These are phyloP conservation scores for Suillus discolor DNA, from an alignment of 768 basidiomycete species.

Conservation along the genomic window DNA sequence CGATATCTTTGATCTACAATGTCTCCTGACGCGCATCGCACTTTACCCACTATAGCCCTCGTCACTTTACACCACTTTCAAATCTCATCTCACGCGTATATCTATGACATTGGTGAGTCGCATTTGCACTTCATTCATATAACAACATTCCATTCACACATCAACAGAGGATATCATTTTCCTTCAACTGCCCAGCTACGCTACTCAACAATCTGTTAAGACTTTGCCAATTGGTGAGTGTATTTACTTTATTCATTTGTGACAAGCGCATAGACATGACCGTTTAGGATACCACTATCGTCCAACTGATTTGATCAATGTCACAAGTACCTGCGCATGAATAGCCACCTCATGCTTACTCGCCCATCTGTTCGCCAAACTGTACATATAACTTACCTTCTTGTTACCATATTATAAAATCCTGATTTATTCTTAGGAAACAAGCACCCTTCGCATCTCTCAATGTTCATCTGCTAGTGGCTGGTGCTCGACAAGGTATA, in stretches of 20 bases:
- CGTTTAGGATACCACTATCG: too few relatives aligned
- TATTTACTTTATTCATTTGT: too few relatives aligned
- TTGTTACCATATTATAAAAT: background rate
- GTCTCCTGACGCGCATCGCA: background rate
- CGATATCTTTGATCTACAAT: background rate
- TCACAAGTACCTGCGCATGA: too few relatives aligned
- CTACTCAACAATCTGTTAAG: too few relatives aligned
- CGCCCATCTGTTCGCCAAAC: too few relatives aligned
- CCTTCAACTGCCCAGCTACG: background rate
- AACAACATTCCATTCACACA: background rate
- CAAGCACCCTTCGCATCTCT: background rate
- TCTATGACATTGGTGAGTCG: background rate
- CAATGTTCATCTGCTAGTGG: background rate
- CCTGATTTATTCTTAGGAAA: conserved; percentile 1
- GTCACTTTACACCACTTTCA: background rate
- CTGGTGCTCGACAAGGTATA: background rate
- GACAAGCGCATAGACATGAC: too few relatives aligned
- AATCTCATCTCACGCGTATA: background rate
- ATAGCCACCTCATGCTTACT: too few relatives aligned
- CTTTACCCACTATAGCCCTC: background rate
- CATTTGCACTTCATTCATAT: background rate
- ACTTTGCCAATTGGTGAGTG: too few relatives aligned
- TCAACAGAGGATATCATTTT: background rate
- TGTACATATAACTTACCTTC: too few relatives aligned
- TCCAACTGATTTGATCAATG: too few relatives aligned